phyloP scores from a whole-genome alignment of 1,139 yeast genomes.

The Debaryomycetaceae sp. region DNA sequence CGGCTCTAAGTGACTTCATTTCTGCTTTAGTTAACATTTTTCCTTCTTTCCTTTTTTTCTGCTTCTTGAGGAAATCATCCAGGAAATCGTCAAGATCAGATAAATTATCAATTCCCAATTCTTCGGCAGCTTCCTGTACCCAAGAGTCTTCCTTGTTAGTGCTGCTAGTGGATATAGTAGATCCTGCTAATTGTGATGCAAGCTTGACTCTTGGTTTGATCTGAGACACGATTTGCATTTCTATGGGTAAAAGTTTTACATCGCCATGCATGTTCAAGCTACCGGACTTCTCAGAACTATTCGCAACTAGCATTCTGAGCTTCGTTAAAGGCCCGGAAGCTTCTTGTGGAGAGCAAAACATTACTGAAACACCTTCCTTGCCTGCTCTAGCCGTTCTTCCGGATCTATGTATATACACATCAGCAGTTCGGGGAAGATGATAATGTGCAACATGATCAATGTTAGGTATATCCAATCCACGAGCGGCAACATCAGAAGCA shows the following conservation, averaged over 20 bases:
- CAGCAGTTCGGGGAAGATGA: slow-evolving; percentile 93
- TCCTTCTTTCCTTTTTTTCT: slow-evolving; percentile 56
- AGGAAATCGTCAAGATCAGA: slow-evolving; percentile 57
- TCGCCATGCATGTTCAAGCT: slow-evolving; percentile 44
- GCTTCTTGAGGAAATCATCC: slow-evolving; percentile 64
- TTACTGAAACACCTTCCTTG: slow-evolving; percentile 86
- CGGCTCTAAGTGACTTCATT: slow-evolving; percentile 44
- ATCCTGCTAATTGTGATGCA: slow-evolving; percentile 74
- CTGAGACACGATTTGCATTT: slow-evolving; percentile 67
- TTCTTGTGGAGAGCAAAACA: slow-evolving; percentile 92
- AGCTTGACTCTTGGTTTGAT: slow-evolving; percentile 64
- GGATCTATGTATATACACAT: slow-evolving; percentile 90
- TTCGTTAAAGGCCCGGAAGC: slow-evolving; percentile 83
- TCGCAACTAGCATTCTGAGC: slow-evolving; percentile 60
- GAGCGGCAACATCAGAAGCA: slow-evolving; percentile 97
- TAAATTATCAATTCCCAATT: slow-evolving; percentile 74
- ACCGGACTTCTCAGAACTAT: slow-evolving; percentile 21
- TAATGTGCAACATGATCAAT: slow-evolving; percentile 95
- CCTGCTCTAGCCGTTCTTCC: slow-evolving; percentile 99
- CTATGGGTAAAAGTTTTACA: slow-evolving; percentile 72
- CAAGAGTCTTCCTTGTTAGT: slow-evolving; percentile 72
- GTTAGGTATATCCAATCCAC: slow-evolving; percentile 91
- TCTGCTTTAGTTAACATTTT: slow-evolving; percentile 53
- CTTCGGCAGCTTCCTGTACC: slow-evolving; percentile 90
- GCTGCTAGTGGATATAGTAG: slow-evolving; percentile 56